Base-by-base conservation (phyloP, 2,329 filamentous ascomycete genomes). In the Boeremia lycopersici region DNA sequence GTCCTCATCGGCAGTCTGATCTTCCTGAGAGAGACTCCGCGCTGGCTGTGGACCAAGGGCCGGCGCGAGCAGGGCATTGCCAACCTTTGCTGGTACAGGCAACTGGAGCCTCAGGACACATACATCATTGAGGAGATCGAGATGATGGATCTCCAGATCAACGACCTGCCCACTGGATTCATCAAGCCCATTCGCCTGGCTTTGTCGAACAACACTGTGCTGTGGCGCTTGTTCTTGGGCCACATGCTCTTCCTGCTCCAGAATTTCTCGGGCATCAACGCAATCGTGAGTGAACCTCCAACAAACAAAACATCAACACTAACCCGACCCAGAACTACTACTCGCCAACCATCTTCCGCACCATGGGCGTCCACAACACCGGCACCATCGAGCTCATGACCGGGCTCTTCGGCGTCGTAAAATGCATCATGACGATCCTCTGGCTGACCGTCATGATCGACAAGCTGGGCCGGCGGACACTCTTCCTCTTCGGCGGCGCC, bases 241-340 rank as follows among this genome's bases (percentile, higher is more conserved):
- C 83, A 84, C 53, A 83, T 89, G 65, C 81, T 93, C n/a, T 93
- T 93, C 78, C 78, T 93, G 47, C 91, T 87, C 81, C 90, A 93
- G 74, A 93, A 93, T 63, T 87, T 87, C 44, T 82, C 79, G 2
- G 89, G 89, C 2, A 91, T 92, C 77, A 91, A 91, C 63, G 88
- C 88, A 25, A 69, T 87, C 45, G 51, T 54, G 26, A 30, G 51
- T 44, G 2, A 5, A 1, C 28, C 0, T 11, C 5, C 6, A 4
- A 25, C 1, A 2, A 2, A 5, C 6, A 23, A 8, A 4, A 3
- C 7, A 2, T 12, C 8, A 13, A 4, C 8, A 15, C 45, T 49
- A 23, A 54, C 26, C 13, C 1, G 1, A 1, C 4, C 1, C 19
- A 54, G 51, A 87, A 90, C 77, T 91, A 91, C 78, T 91, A 91